Evolutionary conservation across 371 early-diverging fungal species (phyloP), one percentile per base, ranked within the genome.

Genomic region (Blyttiomyces sp.): DNA sequence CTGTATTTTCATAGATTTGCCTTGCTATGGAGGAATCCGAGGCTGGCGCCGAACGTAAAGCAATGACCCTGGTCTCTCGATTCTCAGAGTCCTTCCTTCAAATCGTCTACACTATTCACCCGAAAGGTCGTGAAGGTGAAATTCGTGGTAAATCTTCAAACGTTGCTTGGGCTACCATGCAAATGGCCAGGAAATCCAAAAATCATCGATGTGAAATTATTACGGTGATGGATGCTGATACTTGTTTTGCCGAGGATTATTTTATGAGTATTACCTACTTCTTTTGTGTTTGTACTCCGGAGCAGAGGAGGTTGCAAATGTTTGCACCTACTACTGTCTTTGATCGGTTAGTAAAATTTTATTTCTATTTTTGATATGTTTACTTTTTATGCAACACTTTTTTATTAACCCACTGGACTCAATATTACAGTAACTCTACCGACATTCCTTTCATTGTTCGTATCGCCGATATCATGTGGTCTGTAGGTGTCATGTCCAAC

Each of bases 11-110:
- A 39, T 36, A 73, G 73, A 76, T 84, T 59, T 85, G 88, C 57
- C 84, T 89, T 32, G 91, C 89, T n/a, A 90, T 90, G 91, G 91
- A 90, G 65, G 83, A 77, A 21, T 72, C 81, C 16, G 91, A 90
- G 70, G 23, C 43, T 24, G 86, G 79, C 6, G 62, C 72, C 60
- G 77, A 71, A 52, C 64, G 64, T 36, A 90, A 88, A 69, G 88
- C 87, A n/a, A 68, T 69, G 32, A 59, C 68, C 9, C 64, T 90
- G 5, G 55, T 75, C 44, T 61, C 65, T 16, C 63, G 58, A 42
- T 89, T 85, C 72, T 69, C 69, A 19, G 77, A 79, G 59, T 70
- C 57, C 43, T 89, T 89, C 70, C 70, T 70, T 46, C 77, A 85
- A 33, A 81, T 89, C 60, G 77, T 82, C 32, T 77, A 81, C 50